These are phyloP conservation scores for Monosporascus sp. DNA, from an alignment of 2,329 filamentous ascomycete genomes.

Conservation along the genomic window DNA sequence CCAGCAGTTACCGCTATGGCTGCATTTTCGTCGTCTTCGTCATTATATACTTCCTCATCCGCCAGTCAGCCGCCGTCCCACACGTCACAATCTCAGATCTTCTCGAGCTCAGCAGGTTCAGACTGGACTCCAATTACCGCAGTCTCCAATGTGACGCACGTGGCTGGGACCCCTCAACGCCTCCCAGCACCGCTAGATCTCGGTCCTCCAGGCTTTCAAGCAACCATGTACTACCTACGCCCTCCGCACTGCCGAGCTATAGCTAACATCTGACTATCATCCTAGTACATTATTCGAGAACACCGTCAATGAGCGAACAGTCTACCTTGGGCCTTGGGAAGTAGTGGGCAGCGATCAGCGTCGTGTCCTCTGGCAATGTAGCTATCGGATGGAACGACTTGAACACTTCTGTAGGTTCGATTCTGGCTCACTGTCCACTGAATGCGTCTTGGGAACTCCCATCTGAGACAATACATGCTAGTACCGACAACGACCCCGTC, in stretches of 20 bases:
- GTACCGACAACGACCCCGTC: conserved; percentile 40
- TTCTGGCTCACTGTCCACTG: conserved; percentile 1
- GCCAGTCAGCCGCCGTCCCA: conserved; percentile 26
- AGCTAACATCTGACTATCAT: neutral
- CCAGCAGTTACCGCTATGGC: conserved; percentile 1
- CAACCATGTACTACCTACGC: conserved; percentile 41
- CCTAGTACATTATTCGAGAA: conserved; percentile 45
- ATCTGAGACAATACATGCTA: conserved; percentile 16
- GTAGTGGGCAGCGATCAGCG: conserved; percentile 41
- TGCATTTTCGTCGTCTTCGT: conserved; percentile 29
- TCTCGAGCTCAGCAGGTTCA: conserved; percentile 38
- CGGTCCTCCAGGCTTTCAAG: conserved; percentile 47
- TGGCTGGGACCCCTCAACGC: conserved; percentile 34
- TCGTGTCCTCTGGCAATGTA: conserved; percentile 48
- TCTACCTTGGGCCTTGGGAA: conserved; percentile 51
- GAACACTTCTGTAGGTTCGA: conserved; percentile 42
- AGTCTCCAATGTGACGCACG: conserved; percentile 35
- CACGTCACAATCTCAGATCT: conserved; percentile 28
- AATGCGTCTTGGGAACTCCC: neutral
- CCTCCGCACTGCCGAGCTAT: conserved; percentile 1
- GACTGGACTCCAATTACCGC: conserved; percentile 44
- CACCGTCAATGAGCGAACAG: conserved; percentile 41
- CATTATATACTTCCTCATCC: conserved; percentile 38
- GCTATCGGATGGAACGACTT: conserved; percentile 45
- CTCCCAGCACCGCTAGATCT: conserved; percentile 42